phyloP scores from a whole-genome alignment of 768 basidiomycete species.

The Gautieria morchelliformis region DNA sequence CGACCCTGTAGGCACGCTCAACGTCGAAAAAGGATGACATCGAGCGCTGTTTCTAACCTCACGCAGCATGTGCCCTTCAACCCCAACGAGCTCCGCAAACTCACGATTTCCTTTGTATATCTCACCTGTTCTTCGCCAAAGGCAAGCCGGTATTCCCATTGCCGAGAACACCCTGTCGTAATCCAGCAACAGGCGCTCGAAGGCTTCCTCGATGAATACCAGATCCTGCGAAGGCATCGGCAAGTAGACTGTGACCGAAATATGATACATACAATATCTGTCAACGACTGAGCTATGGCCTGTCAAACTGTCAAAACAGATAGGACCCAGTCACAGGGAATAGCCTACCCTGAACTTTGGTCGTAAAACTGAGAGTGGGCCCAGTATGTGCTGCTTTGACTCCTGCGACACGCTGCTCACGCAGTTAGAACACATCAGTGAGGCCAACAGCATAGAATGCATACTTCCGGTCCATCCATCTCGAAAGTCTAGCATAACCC shows the following conservation, averaged over 20 bases:
- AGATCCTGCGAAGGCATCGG: conserved; percentile 49
- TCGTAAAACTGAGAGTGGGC: conserved; percentile 75
- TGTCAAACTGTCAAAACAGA: conserved; percentile 16
- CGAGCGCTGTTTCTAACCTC: conserved; percentile 42
- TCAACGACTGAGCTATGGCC: conserved; percentile 78
- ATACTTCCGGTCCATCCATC: conserved; percentile 94
- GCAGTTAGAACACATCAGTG: neutral
- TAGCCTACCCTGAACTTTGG: conserved; percentile 71
- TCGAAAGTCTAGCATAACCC: conserved; percentile 81
- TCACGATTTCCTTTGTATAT: conserved; percentile 98
- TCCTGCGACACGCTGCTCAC: conserved; percentile 69
- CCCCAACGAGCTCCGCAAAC: conserved; percentile 83
- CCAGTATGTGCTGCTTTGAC: conserved; percentile 85
- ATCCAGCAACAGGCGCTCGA: conserved; percentile 89
- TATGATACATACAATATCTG: conserved; percentile 52
- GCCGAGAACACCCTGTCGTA: conserved; percentile 92
- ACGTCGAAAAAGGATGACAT: neutral
- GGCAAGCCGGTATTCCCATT: conserved; percentile 94
- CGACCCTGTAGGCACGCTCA: conserved; percentile 48
- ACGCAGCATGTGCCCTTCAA: conserved; percentile 82
- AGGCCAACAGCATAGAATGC: conserved; percentile 12
- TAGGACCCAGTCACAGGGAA: neutral
- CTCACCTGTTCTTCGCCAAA: conserved; percentile 95
- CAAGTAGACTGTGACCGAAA: neutral
- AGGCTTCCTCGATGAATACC: conserved; percentile 96